phyloP scores from a whole-genome alignment of 805 yeast genomes.

The Clavispora fructus region DNA sequence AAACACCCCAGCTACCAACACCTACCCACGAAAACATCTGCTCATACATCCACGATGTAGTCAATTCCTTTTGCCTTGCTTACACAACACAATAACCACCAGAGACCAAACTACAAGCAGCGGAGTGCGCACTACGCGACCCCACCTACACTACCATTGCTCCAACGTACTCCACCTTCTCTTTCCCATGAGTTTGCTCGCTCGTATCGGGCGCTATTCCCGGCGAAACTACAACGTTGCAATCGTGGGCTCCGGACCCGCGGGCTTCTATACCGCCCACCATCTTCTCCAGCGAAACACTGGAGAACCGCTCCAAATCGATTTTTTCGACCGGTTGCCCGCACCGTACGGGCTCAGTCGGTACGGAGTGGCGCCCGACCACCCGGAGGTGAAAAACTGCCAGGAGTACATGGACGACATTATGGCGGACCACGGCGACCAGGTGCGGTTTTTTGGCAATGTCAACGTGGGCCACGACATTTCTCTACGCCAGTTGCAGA shows the following conservation, averaged over 20 bases:
- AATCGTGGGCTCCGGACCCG: slow-evolving; percentile 92
- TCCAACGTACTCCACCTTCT: too few species aligned
- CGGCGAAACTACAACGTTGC: slow-evolving; percentile 45
- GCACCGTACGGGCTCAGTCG: slow-evolving; percentile 89
- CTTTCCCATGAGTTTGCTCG: neutral
- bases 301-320: slow-evolving; percentile 39
- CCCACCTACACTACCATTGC: neutral
- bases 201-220: neutral
- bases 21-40: too few species aligned
- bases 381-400: slow-evolving; percentile 90
- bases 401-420: slow-evolving; percentile 63
- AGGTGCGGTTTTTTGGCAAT: slow-evolving; percentile 61
- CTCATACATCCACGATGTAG: too few species aligned
- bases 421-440: slow-evolving; percentile 22
- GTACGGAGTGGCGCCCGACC: slow-evolving; percentile 99
- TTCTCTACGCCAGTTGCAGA: slow-evolving; percentile 41
- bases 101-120: too few species aligned
- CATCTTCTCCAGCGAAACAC: slow-evolving; percentile 40
- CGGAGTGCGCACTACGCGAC: neutral
- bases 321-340: slow-evolving; percentile 78
- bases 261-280: slow-evolving; percentile 29
- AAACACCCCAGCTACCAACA: too few species aligned
- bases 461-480: slow-evolving; percentile 63
- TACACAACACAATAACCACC: too few species aligned
- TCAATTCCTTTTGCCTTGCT: too few species aligned